Evolutionary conservation across 2,329 filamentous ascomycete species (phyloP).

Genomic region (Ambrosiella beaveri): DNA sequence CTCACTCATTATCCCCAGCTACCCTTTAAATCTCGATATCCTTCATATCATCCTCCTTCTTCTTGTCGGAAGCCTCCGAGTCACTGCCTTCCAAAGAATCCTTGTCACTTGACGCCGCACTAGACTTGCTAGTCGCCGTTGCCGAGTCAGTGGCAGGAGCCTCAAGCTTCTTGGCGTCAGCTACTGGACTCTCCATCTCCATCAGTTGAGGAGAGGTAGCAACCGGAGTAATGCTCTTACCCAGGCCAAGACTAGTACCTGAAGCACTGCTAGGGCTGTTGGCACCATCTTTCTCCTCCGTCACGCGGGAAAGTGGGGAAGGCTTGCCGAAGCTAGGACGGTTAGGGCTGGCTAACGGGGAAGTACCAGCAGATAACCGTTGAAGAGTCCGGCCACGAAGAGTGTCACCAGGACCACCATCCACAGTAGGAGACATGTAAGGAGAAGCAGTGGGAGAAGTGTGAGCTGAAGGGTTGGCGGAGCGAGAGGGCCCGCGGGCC

Average conservation of each 20-base stretch:
- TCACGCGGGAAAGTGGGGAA: slow-evolving; percentile 56
- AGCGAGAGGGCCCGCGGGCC: slow-evolving; percentile 16
- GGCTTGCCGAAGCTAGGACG: slow-evolving; percentile 48
- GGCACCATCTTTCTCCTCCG: slow-evolving; percentile 38
- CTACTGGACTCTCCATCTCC: slow-evolving; percentile 34
- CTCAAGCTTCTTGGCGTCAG: slow-evolving; percentile 23
- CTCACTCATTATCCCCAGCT: neutral
- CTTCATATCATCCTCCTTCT: slow-evolving; percentile 35
- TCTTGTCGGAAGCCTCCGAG: slow-evolving; percentile 22
- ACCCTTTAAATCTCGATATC: slow-evolving; percentile 39
- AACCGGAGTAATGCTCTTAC: slow-evolving; percentile 21
- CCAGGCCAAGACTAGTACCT: slow-evolving; percentile 14
- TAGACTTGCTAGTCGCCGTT: slow-evolving; percentile 20
- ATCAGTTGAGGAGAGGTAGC: slow-evolving; percentile 34
- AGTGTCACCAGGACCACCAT: slow-evolving; percentile 28
- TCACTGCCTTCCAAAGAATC: slow-evolving; percentile 16
- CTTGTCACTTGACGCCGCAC: slow-evolving; percentile 2
- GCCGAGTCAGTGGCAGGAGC: slow-evolving; percentile 18
- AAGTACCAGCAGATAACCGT: slow-evolving; percentile 42
- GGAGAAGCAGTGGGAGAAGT: slow-evolving; percentile 30
- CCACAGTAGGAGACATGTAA: slow-evolving; percentile 48
- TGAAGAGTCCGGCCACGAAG: slow-evolving; percentile 56
- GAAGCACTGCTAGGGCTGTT: slow-evolving; percentile 14
- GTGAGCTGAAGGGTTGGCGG: slow-evolving; percentile 20
- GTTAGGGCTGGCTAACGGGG: slow-evolving; percentile 47